Conservation (phyloP, 176 grass and related monocot species). For the Aegilops longissima region DNA sequence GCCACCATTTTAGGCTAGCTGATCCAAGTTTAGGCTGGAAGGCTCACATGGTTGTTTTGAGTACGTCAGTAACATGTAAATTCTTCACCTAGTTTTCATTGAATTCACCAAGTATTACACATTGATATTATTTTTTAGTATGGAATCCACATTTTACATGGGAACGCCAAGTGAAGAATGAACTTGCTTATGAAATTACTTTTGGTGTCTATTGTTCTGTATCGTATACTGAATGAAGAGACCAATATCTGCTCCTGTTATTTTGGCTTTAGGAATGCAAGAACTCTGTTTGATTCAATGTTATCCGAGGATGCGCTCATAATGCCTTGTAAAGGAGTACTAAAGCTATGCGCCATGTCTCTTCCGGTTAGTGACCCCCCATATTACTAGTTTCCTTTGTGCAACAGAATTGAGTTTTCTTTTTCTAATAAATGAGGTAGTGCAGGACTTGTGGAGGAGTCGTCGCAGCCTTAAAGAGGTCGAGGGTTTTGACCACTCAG, state of each 20-base stretch:
- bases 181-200: no score
- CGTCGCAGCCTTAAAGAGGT: slow-evolving; percentile 55
- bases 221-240: slow-evolving; percentile 10
- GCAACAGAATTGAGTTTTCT: background rate
- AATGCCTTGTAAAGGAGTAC: slow-evolving; percentile 83
- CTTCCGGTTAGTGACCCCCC: slow-evolving; percentile 97
- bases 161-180: no score
- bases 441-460: slow-evolving; percentile 89
- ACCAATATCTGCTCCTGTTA: background rate
- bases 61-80: no score
- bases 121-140: slow-evolving; percentile 6
- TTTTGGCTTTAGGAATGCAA: slow-evolving; percentile 66
- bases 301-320: slow-evolving; percentile 64
- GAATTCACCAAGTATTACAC: background rate
- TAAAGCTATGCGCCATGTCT: slow-evolving; percentile 85
- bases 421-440: background rate
- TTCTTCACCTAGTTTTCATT: no score
- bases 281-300: slow-evolving; percentile 62
- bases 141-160: background rate
- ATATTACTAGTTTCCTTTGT: no score
- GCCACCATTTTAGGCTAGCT: background rate
- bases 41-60: background rate
- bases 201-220: background rate
- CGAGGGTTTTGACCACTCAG: slow-evolving; percentile 81
- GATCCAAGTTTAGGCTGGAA: slow-evolving; percentile 11